These are phyloP conservation scores for Saccharomycopsis fibuligera DNA, from an alignment of 805 yeast species.

Conservation along the genomic window DNA sequence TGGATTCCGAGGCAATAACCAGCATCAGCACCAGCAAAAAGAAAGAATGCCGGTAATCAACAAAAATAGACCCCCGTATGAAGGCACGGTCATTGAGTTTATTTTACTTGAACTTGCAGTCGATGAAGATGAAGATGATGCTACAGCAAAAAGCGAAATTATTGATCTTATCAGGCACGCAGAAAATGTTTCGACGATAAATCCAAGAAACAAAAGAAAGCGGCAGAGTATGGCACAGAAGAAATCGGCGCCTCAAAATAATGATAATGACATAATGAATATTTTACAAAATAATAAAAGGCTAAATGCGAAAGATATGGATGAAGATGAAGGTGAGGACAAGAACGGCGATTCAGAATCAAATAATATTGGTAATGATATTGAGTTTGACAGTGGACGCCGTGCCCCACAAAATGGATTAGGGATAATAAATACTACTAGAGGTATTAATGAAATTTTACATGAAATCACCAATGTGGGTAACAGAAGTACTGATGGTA, in stretches of 20 bases:
- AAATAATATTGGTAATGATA: too few relatives aligned
- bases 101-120: conserved; percentile 16
- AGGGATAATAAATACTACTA: conserved; percentile 22
- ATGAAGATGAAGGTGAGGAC: conserved; percentile 13
- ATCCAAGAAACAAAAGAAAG: conserved; percentile 17
- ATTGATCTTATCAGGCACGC: conserved; percentile 16
- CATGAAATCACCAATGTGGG: conserved; percentile 10
- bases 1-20: neutral
- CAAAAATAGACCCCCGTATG: conserved; percentile 3
- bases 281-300: too few relatives aligned
- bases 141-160: conserved; percentile 11
- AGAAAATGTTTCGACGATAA: conserved; percentile 7
- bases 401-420: too few relatives aligned
- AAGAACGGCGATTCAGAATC: conserved; percentile 12
- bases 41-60: neutral
- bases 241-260: conserved; percentile 18
- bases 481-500: too few relatives aligned
- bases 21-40: neutral
- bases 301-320: too few relatives aligned
- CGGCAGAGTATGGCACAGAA: conserved; percentile 23
- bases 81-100: conserved; percentile 20
- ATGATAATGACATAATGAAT: too few relatives aligned
- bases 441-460: conserved; percentile 27
- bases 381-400: conserved; percentile 8
- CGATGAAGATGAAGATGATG: conserved; percentile 16